A percentile compares a stretch with the other conserved stretches of the same genome.
These are phyloP conservation scores for Erythrophleum fordii DNA, from an alignment of 306 rosid genomes.

Conservation along the genomic window DNA sequence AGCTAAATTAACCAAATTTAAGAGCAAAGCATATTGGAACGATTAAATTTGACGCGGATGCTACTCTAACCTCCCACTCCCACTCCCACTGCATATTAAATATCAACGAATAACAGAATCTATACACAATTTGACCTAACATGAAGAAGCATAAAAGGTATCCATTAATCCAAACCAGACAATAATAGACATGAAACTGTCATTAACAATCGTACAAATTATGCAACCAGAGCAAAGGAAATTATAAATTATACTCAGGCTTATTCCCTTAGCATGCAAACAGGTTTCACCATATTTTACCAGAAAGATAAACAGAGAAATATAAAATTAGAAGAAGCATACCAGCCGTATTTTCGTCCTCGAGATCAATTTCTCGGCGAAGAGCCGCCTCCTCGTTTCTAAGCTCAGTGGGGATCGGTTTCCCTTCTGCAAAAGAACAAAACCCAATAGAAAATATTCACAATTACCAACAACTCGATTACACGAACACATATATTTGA, in stretches of 20 bases:
- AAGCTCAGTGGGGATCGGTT: slow-evolving; percentile 91
- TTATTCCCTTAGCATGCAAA: slow-evolving; percentile 20
- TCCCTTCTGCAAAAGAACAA: slow-evolving; percentile 66
- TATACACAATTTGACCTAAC: not conserved
- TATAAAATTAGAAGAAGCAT: not conserved
- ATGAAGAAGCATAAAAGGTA: not conserved
- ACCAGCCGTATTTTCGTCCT: slow-evolving; percentile 83
- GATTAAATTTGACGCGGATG: not conserved
- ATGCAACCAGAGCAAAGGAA: slow-evolving; percentile 21
- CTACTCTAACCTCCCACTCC: not conserved
- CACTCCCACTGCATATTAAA: not conserved
- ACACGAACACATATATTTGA: not conserved
- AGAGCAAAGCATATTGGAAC: not conserved
- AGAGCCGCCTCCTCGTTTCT: slow-evolving; percentile 87
- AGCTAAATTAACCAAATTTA: not conserved
- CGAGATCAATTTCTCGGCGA: slow-evolving; percentile 84
- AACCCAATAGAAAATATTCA: not conserved
- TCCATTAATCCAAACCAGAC: not conserved
- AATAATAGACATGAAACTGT: not conserved
- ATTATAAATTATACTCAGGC: not conserved
- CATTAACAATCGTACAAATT: not conserved
- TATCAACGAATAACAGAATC: not conserved
- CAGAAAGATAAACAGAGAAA: not conserved
- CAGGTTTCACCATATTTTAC: not conserved
- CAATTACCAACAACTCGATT: not conserved